Conservation (phyloP, 768 basidiomycete species). For the Russula sp. region DNA sequence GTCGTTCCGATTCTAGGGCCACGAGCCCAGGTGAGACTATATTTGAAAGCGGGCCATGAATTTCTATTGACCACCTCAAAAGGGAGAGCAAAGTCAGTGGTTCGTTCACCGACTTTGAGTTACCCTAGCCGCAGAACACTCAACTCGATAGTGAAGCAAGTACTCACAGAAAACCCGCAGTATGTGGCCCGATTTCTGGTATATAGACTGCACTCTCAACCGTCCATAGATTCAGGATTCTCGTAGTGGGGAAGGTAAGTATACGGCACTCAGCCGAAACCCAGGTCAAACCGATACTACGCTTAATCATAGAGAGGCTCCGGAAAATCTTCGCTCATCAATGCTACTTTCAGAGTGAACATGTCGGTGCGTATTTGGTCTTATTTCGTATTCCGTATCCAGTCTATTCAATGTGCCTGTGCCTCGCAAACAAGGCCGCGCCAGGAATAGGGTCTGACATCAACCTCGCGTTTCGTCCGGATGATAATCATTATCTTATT, state of each 20-base stretch:
- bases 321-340: constrained; percentile 4
- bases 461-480: not conserved
- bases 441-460: not conserved
- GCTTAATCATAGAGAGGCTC: not conserved
- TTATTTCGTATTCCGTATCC: not conserved
- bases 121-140: not conserved
- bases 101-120: too few species aligned
- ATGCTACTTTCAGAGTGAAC: not conserved
- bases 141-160: not conserved
- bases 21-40: not conserved
- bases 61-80: not conserved
- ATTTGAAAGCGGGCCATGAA: not conserved
- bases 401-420: not conserved
- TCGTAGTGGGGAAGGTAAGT: constrained; percentile 2
- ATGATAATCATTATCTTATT: constrained; percentile 1
- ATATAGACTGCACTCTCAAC: not conserved
- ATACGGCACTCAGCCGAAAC: not conserved
- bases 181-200: not conserved
- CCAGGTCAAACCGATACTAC: not conserved
- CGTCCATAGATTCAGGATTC: constrained; percentile 4
- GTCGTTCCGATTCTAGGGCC: not conserved
- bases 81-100: not conserved
- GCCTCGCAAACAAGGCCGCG: not conserved
- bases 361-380: not conserved
- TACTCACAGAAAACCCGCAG: not conserved